These are phyloP conservation scores for Salix koriyanagi DNA, from an alignment of 345 rosid genomes.

Conservation along the genomic window DNA sequence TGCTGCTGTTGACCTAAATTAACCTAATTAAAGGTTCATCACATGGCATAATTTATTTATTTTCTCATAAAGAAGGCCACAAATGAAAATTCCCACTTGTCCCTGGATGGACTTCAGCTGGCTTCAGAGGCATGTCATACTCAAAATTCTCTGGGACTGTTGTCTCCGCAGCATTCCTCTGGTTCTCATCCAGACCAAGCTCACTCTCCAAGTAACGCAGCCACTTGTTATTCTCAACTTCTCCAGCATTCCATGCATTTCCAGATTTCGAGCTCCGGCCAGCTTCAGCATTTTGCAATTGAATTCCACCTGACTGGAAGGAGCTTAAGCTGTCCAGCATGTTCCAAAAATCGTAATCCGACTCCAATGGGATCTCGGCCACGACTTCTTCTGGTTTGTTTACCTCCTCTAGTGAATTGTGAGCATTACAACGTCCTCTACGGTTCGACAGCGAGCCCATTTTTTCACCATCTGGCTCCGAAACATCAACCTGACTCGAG, in stretches of 20 bases:
- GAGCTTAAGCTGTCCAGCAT: conserved; percentile 49
- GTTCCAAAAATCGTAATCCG: conserved; percentile 67
- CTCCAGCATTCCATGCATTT: neutral
- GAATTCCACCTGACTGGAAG: conserved; percentile 16
- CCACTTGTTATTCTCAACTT: conserved; percentile 51
- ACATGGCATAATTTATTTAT: neutral
- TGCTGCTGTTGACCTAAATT: neutral
- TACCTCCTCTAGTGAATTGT: conserved; percentile 45
- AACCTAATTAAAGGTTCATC: neutral
- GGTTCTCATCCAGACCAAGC: conserved; percentile 43
- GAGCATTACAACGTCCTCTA: neutral
- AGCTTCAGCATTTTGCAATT: conserved; percentile 12
- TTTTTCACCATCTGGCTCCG: conserved; percentile 10
- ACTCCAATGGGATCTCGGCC: conserved; percentile 46
- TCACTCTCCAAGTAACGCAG: conserved; percentile 56
- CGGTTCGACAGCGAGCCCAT: conserved; percentile 9
- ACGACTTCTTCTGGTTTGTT: conserved; percentile 42
- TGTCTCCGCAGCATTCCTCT: neutral
- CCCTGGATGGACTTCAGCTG: neutral
- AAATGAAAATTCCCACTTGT: neutral
- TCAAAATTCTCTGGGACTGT: conserved; percentile 1
- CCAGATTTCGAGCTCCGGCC: conserved; percentile 23
- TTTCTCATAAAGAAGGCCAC: conserved; percentile 9
- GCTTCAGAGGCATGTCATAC: neutral
- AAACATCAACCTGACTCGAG: conserved; percentile 17